Conservation (phyloP, 768 basidiomycete species). For the Amanita pallidorosea region DNA sequence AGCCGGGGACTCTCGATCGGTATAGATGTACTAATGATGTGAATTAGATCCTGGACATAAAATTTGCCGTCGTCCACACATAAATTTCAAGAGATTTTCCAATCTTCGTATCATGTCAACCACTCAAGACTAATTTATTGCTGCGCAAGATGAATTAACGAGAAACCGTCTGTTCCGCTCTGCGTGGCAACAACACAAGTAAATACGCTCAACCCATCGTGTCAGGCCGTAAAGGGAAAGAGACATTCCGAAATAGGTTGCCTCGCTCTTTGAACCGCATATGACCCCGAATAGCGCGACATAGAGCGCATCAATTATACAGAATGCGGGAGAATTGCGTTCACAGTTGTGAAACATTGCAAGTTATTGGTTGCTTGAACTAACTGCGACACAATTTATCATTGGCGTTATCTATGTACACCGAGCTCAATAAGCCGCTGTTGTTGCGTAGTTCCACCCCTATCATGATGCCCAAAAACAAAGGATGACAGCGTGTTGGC, state of each 20-base stretch:
- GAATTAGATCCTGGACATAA: conserved; percentile 7
- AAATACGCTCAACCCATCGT: no score
- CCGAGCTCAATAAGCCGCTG: no score
- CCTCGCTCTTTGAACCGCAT: background rate
- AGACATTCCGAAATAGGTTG: background rate
- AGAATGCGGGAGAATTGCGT: no score
- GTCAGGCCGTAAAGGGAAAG: background rate
- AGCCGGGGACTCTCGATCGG: conserved; percentile 24
- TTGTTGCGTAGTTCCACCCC: no score
- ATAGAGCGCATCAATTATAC: no score
- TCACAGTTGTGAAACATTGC: no score
- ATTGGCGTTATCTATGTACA: no score
- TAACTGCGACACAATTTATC: no score
- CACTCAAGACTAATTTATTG: background rate
- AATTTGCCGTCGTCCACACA: background rate
- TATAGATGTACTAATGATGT: conserved; percentile 37
- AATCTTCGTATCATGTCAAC: background rate
- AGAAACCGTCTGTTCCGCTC: background rate
- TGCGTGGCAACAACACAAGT: no score
- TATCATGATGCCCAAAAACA: no score
- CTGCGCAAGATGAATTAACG: background rate
- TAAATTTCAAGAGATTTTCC: background rate
- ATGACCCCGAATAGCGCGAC: background rate
- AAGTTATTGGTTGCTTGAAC: no score
- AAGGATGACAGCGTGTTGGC: no score